phyloP scores from a whole-genome alignment of 2,329 filamentous ascomycete species.

The Fusarium nodosum region DNA sequence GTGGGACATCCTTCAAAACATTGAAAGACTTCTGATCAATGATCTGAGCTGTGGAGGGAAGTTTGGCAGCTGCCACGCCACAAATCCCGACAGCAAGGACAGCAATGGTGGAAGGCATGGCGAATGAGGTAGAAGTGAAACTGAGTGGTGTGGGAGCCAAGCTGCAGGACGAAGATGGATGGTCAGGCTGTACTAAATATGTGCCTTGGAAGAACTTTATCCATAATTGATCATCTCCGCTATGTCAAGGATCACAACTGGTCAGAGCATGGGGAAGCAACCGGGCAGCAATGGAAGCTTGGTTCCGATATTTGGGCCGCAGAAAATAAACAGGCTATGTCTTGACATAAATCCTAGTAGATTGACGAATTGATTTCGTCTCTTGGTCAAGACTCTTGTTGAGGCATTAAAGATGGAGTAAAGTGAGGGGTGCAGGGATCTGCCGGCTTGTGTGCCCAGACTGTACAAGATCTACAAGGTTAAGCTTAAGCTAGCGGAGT shows the following conservation, averaged over 20 bases:
- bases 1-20: constrained; percentile 38
- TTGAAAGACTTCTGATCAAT: constrained; percentile 45
- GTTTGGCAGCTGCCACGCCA: constrained; percentile 61
- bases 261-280: neutral
- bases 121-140: constrained; percentile 17
- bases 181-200: constrained; percentile 31
- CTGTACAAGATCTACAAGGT: constrained; percentile 20
- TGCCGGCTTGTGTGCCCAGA: constrained; percentile 17
- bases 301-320: neutral
- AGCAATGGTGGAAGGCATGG: constrained; percentile 39
- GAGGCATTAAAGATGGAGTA: constrained; percentile 26
- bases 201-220: neutral
- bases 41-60: constrained; percentile 38
- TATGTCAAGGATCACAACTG: neutral
- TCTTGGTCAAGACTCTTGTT: neutral
- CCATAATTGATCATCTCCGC: constrained; percentile 6
- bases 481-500: constrained; percentile 16
- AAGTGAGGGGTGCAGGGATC: constrained; percentile 6
- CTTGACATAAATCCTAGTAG: too few species aligned
- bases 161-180: constrained; percentile 10
- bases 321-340: neutral
- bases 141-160: constrained; percentile 4
- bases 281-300: too few species aligned
- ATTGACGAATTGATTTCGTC: neutral
- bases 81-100: constrained; percentile 37